Conservation (phyloP, 345 rosid species). For the Boechera stricta region DNA sequence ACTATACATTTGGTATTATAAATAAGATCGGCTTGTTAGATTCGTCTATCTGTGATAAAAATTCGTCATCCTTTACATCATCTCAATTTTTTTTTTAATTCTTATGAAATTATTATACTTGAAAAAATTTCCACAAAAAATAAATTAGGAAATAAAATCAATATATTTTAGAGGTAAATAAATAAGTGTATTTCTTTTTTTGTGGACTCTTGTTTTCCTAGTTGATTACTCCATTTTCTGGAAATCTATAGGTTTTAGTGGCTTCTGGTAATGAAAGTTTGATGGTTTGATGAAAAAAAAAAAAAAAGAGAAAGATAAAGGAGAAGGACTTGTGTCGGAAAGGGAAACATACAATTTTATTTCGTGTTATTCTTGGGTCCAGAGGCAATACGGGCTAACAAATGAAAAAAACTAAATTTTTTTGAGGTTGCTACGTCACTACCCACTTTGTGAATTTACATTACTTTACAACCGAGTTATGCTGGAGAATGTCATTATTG, state of each 20-base stretch:
- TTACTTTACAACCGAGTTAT: slow-evolving; percentile 20
- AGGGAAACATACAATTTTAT: slow-evolving; percentile 42
- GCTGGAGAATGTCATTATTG: neutral
- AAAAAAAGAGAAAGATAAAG: slow-evolving; percentile 10
- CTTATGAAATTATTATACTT: neutral
- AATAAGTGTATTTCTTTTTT: neutral
- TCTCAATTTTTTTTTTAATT: slow-evolving; percentile 32
- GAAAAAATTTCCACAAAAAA: too few relatives aligned
- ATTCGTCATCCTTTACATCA: slow-evolving; percentile 59
- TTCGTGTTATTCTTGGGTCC: slow-evolving; percentile 37
- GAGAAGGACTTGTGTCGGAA: slow-evolving; percentile 40
- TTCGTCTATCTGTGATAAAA: slow-evolving; percentile 48
- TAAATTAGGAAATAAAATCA: too few relatives aligned
- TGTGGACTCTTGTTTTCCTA: too few relatives aligned
- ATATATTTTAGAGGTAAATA: neutral
- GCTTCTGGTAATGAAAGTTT: too few relatives aligned
- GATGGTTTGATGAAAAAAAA: neutral
- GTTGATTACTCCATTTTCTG: too few relatives aligned
- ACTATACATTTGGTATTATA: slow-evolving; percentile 44
- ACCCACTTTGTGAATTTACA: slow-evolving; percentile 11
- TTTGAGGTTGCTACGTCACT: slow-evolving; percentile 46
- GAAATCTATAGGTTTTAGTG: too few relatives aligned
- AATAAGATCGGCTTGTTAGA: slow-evolving; percentile 52
- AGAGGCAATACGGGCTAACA: neutral
- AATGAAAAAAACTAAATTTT: neutral